Percentiles rank a stretch among this genome's conserved stretches.
Conservation (phyloP, 2,329 filamentous ascomycete species). For the Nemania bipapillata region DNA sequence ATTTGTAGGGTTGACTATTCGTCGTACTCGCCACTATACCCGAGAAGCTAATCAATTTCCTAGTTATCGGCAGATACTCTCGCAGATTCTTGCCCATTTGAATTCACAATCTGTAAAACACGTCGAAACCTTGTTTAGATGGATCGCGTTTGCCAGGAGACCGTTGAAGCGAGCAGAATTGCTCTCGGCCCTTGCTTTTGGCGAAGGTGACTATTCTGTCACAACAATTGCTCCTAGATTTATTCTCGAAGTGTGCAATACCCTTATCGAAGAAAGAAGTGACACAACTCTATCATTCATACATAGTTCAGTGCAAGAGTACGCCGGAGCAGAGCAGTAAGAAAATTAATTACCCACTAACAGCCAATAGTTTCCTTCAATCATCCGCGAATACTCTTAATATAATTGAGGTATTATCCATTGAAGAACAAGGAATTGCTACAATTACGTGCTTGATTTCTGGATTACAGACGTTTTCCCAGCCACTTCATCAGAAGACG, state of each 20-base stretch:
- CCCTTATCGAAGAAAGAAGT: slow-evolving; percentile 3
- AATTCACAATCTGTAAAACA: background rate
- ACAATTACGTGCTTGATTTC: slow-evolving; percentile 6
- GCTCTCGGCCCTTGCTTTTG: slow-evolving; percentile 14
- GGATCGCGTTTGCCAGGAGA: slow-evolving; percentile 10
- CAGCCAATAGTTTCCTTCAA: slow-evolving; percentile 1
- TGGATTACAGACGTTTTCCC: background rate
- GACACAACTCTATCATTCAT: slow-evolving; percentile 17
- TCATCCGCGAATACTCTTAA: background rate
- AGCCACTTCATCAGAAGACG: background rate
- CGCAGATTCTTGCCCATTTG: slow-evolving; percentile 10
- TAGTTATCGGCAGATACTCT: slow-evolving; percentile 10
- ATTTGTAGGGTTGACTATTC: slow-evolving; percentile 3
- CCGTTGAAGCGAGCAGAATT: slow-evolving; percentile 7
- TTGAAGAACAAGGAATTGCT: slow-evolving; percentile 13
- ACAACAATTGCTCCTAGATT: background rate
- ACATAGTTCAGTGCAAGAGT: slow-evolving; percentile 16
- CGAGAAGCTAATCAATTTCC: background rate
- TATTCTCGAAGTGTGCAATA: slow-evolving; percentile 4
- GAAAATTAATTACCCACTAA: background rate
- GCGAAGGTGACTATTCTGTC: slow-evolving; percentile 1
- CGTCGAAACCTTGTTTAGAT: background rate
- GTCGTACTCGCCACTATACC: too few species aligned
- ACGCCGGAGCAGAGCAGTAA: too few species aligned
- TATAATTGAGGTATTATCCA: background rate